Evolutionary conservation across 805 yeast species (phyloP), one percentile per base, ranked within the genome.

Genomic region (Candida berthetii): DNA sequence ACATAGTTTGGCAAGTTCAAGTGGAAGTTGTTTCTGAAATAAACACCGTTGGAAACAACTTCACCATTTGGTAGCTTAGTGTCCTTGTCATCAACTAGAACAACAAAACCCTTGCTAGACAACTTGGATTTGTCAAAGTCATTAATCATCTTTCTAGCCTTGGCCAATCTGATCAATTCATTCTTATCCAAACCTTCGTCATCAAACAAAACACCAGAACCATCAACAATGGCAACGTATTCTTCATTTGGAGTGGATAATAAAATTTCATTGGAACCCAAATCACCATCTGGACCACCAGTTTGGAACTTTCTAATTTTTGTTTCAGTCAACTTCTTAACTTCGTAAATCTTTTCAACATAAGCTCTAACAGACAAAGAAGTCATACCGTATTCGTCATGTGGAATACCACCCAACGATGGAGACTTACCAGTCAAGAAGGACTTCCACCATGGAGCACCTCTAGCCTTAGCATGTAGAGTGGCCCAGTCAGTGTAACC

Each of bases 281-380:
- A 72, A 65, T 91, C 99, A 58, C 99, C 99, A 64, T 93, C 97
- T 49, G 98, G 98, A 36, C 99, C 99, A 66, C 98, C 99, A 42
- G 97, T 93, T 70, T 91, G 99, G 57, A 93, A 71, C 66, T 93
- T 91, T 54, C 72, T 74, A 45, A 91, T 74, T 32, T 67, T 64
- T 20, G 74, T 66, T 49, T 82, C 77, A 31, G 69, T 62, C 45
- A 91, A 70, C 16, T 75, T 68, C 44, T 83, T 72, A 61, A 88
- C 85, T 50, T 86, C 84, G 64, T 91, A 91, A 45, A 90, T 80
- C 55, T 86, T 85, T 60, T 85, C 82, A 43, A 91, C 95, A 61
- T 80, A 91, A 38, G 96, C 87, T 55, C 98, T 78, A 37, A 93
- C 97, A 39, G 96, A 87, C 49, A 91, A 69, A 7, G 97, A 82